phyloP scores from a whole-genome alignment of 768 basidiomycete genomes.

The Suillus variegatus region DNA sequence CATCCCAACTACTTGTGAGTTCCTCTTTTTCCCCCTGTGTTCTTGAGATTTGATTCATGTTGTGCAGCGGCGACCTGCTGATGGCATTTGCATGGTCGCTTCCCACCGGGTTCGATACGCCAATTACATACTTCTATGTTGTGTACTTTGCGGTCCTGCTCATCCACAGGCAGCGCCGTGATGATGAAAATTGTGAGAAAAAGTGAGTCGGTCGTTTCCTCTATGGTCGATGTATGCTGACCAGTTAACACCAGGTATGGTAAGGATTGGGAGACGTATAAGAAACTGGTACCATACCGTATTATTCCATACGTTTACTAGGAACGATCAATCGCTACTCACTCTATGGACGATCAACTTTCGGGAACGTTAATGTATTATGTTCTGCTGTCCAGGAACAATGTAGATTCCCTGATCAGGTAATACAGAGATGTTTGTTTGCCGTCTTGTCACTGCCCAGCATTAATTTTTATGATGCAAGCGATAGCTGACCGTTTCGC shows the following conservation, averaged over 20 bases:
- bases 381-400: neutral
- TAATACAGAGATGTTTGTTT: neutral
- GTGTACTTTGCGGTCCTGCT: conserved; percentile 87
- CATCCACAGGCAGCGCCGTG: conserved; percentile 85
- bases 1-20: conserved; percentile 91
- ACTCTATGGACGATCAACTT: neutral
- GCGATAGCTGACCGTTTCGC: neutral
- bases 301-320: conserved; percentile 86
- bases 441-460: neutral
- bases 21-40: neutral
- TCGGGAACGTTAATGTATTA: neutral
- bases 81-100: conserved; percentile 95
- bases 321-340: conserved; percentile 2
- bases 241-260: conserved; percentile 67
- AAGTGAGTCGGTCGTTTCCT: conserved; percentile 60
- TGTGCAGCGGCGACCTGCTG: conserved; percentile 72
- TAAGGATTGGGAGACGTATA: conserved; percentile 92
- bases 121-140: conserved; percentile 95
- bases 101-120: conserved; percentile 88
- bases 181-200: conserved; percentile 87
- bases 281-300: conserved; percentile 78
- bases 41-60: neutral
- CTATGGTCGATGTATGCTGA: conserved; percentile 1
- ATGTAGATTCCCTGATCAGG: neutral
- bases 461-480: neutral